phyloP scores from a whole-genome alignment of 2,329 filamentous ascomycete genomes.

The Incumbomyces delicatus region DNA sequence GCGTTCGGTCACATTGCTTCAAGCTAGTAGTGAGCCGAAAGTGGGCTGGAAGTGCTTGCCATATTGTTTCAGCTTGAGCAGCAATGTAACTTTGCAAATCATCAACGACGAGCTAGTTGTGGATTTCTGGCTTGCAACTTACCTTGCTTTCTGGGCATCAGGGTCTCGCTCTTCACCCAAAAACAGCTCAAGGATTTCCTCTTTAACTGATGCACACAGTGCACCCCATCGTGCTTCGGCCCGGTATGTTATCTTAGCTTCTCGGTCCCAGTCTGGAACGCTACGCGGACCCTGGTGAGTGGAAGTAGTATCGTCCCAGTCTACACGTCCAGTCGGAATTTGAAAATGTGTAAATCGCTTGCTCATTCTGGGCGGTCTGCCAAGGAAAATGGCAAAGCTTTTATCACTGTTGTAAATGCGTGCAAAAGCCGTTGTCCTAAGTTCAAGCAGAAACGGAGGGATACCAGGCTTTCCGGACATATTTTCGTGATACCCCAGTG shows the following conservation, averaged over 20 bases:
- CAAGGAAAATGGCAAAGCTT: conserved; percentile 40
- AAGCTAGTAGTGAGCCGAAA: too few relatives aligned
- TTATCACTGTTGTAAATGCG: conserved; percentile 39
- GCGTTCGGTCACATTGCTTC: too few relatives aligned
- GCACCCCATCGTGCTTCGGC: not conserved
- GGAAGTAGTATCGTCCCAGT: not conserved
- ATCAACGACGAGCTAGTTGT: not conserved
- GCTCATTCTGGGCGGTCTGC: conserved; percentile 38
- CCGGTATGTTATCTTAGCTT: too few relatives aligned
- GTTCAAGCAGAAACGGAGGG: not conserved
- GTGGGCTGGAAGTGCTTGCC: too few relatives aligned
- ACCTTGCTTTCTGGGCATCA: too few relatives aligned
- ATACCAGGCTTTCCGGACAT: not conserved
- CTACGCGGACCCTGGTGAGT: too few relatives aligned
- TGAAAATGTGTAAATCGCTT: conserved; percentile 28
- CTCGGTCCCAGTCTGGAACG: not conserved
- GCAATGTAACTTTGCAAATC: too few relatives aligned
- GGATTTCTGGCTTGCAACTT: conserved; percentile 10
- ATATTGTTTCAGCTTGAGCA: too few relatives aligned
- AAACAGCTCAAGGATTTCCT: conserved; percentile 24
- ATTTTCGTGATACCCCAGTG: not conserved
- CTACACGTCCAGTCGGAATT: not conserved
- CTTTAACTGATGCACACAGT: not conserved
- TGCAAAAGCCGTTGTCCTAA: conserved; percentile 34
- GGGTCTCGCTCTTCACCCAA: conserved; percentile 14